These are phyloP conservation scores for Hymenoscyphus albidus DNA, from an alignment of 2,329 filamentous ascomycete species.

Conservation along the genomic window DNA sequence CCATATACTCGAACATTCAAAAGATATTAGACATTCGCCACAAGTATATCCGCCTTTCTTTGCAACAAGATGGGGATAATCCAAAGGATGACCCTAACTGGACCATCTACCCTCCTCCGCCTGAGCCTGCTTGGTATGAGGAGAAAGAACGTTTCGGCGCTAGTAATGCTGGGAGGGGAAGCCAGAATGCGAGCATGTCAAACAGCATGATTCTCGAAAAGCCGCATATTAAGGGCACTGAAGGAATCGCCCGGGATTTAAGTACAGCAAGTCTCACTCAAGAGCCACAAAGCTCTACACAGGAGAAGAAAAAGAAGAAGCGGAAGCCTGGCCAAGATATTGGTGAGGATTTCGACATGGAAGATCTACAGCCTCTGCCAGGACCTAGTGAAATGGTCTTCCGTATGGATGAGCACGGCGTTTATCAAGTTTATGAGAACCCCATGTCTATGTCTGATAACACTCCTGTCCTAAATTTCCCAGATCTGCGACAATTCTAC, in stretches of 20 bases:
- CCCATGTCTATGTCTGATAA: slow-evolving; percentile 57
- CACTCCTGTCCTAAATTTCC: slow-evolving; percentile 75
- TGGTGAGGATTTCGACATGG: slow-evolving; percentile 85
- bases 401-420: slow-evolving; percentile 74
- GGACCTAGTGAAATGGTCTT: slow-evolving; percentile 66
- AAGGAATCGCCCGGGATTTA: slow-evolving; percentile 17
- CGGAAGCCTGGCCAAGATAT: slow-evolving; percentile 88
- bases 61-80: slow-evolving; percentile 79
- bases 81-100: slow-evolving; percentile 80
- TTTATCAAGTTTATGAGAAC: slow-evolving; percentile 88
- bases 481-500: slow-evolving; percentile 91
- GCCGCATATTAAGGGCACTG: slow-evolving; percentile 26
- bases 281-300: slow-evolving; percentile 36
- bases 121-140: slow-evolving; percentile 83
- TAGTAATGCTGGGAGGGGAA: slow-evolving; percentile 37
- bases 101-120: slow-evolving; percentile 87
- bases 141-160: slow-evolving; percentile 31
- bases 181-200: slow-evolving; percentile 45
- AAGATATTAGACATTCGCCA: slow-evolving; percentile 82
- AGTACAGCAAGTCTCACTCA: slow-evolving; percentile 24
- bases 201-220: slow-evolving; percentile 33
- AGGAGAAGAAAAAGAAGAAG: slow-evolving; percentile 51
- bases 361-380: slow-evolving; percentile 73
- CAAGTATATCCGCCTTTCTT: slow-evolving; percentile 82
- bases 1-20: slow-evolving; percentile 88